Evolutionary conservation across 2,329 filamentous ascomycete species (phyloP).

Genomic region (Aquanectria penicillioides): DNA sequence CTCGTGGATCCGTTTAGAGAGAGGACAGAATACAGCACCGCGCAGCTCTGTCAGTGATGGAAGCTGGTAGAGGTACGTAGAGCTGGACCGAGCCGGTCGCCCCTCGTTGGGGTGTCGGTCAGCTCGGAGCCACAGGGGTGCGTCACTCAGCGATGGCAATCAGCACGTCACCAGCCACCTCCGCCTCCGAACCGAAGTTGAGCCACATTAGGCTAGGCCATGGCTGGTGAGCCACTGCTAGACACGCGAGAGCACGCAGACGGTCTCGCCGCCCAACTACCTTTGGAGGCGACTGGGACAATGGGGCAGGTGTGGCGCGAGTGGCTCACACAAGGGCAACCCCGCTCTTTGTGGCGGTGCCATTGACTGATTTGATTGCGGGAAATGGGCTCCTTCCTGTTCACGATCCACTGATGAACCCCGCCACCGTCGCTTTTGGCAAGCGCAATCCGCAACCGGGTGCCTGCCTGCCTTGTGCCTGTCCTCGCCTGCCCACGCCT

Average conservation of each 20-base stretch:
- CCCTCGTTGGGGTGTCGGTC: conserved; percentile 14
- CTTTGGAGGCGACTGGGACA: too few species aligned
- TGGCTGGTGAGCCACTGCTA: too few species aligned
- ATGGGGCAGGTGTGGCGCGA: too few species aligned
- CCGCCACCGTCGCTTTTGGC: conserved; percentile 15
- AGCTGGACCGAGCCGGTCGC: conserved; percentile 25
- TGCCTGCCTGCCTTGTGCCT: conserved; percentile 10
- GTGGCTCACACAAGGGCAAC: conserved; percentile 22
- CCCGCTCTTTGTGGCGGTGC: conserved; percentile 44
- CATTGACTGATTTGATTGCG: conserved; percentile 1
- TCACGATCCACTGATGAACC: conserved; percentile 15
- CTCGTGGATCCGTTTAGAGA: too few species aligned
- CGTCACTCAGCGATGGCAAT: conserved; percentile 36
- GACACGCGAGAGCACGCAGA: too few species aligned
- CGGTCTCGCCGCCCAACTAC: too few species aligned
- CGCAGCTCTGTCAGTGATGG: too few species aligned
- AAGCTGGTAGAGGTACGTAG: conserved; percentile 40
- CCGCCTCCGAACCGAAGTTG: conserved; percentile 23
- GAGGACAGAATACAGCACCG: too few species aligned
- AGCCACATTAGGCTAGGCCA: too few species aligned
- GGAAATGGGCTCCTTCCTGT: conserved; percentile 7
- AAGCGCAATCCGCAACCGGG: conserved; percentile 21
- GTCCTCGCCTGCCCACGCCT: too few species aligned
- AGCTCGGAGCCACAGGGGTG: conserved; percentile 40
- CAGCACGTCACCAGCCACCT: conserved; percentile 32